Evolutionary conservation across 129 eudicot species (phyloP).

Genomic region (Arctium lappa): DNA sequence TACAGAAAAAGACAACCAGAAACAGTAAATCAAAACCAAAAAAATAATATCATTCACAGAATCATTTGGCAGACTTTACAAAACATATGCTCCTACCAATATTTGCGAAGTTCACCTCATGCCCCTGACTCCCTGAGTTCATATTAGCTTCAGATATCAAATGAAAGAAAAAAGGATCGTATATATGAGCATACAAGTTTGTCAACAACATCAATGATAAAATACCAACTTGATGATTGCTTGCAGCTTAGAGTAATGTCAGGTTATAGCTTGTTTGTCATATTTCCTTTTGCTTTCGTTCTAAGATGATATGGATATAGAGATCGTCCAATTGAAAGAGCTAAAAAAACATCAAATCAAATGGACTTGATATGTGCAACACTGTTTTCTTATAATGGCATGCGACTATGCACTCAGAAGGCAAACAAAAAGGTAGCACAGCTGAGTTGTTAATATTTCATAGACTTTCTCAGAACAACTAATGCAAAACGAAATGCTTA

Average conservation of each 20-base stretch:
- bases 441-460: neutral
- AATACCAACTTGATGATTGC: neutral
- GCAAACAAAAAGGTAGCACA: constrained; percentile 1
- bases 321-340: neutral
- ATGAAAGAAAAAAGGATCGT: neutral
- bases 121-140: neutral
- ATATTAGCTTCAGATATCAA: constrained; percentile 8
- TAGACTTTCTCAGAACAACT: neutral
- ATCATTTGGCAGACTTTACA: neutral
- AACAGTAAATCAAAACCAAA: neutral
- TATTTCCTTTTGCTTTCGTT: neutral
- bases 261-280: neutral
- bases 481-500: neutral
- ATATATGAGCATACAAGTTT: neutral
- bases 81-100: neutral
- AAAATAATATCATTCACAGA: neutral
- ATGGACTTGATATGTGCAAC: neutral
- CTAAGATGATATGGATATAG: neutral
- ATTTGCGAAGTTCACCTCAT: neutral
- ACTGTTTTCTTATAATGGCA: neutral
- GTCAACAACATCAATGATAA: neutral
- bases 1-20: neutral
- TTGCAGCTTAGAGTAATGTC: neutral
- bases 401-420: neutral
- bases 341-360: neutral